phyloP scores from a whole-genome alignment of 148 eudicot genomes.

The Tetragonia tetragonoides region DNA sequence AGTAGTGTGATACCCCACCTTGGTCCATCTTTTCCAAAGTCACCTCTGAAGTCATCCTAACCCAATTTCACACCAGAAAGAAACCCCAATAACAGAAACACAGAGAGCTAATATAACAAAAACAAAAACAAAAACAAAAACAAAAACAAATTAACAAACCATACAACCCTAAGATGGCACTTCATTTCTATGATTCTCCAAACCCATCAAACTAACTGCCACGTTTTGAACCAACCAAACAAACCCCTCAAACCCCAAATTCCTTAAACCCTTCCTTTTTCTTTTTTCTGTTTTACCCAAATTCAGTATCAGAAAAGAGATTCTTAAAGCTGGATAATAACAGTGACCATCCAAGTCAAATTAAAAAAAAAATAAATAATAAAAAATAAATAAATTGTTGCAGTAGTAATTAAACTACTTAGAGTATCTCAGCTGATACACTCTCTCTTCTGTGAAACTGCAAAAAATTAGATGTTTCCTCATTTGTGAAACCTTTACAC shows the following conservation, averaged over 20 bases:
- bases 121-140: neutral
- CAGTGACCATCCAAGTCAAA: neutral
- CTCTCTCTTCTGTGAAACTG: neutral
- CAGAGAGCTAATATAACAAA: neutral
- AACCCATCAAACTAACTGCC: neutral
- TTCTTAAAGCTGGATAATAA: neutral
- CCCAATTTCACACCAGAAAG: neutral
- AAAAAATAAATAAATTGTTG: neutral
- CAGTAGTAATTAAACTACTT: neutral
- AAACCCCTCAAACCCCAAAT: neutral
- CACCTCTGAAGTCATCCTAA: neutral
- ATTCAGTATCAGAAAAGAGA: neutral
- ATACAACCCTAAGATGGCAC: slow-evolving; percentile 12
- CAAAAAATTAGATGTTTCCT: neutral
- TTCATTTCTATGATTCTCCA: slow-evolving; percentile 13
- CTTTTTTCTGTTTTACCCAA: neutral
- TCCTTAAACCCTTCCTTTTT: neutral
- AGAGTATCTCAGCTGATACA: slow-evolving; percentile 9
- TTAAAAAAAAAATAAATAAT: neutral
- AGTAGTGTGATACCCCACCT: neutral
- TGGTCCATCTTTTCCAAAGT: too few relatives aligned
- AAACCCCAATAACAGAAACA: neutral
- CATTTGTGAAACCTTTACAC: neutral
- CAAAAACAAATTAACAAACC: neutral
- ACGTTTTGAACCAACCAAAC: neutral